A percentile compares a stretch with the other conserved stretches of the same genome.
Conservation (phyloP, 129 eudicot species). For the Flaveria sonorensis region DNA sequence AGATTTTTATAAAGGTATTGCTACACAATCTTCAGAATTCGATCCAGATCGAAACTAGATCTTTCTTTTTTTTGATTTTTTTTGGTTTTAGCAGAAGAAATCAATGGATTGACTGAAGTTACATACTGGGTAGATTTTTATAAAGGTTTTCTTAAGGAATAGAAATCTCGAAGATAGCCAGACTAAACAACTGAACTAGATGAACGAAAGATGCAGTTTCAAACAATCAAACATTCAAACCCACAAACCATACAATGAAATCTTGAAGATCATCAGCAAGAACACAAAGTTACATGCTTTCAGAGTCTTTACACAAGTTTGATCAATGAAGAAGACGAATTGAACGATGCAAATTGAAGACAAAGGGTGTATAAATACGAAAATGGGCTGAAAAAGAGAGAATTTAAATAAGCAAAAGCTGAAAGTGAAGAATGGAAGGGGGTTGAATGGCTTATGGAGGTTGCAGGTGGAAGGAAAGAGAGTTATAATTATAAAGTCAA, state of each 20-base stretch:
- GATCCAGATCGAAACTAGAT: conserved; percentile 30
- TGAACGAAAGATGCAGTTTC: neutral
- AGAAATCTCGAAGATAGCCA: conserved; percentile 30
- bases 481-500: conserved; percentile 20
- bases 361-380: conserved; percentile 21
- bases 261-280: neutral
- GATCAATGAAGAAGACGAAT: conserved; percentile 23
- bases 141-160: conserved; percentile 37
- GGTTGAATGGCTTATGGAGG: neutral
- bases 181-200: conserved; percentile 33
- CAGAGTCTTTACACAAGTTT: conserved; percentile 19
- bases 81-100: neutral
- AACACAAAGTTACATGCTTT: conserved; percentile 27
- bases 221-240: neutral
- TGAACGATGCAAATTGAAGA: conserved; percentile 8
- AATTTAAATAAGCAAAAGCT: conserved; percentile 9
- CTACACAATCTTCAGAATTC: conserved; percentile 39
- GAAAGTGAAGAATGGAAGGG: conserved; percentile 9
- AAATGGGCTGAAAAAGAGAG: conserved; percentile 7
- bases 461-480: neutral
- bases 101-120: conserved; percentile 11
- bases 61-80: neutral
- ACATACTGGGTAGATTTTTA: conserved; percentile 47
- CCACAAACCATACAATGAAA: neutral
- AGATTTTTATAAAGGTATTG: conserved; percentile 39